phyloP scores from a whole-genome alignment of 2,329 filamentous ascomycete species.

The Claviceps sp. region DNA sequence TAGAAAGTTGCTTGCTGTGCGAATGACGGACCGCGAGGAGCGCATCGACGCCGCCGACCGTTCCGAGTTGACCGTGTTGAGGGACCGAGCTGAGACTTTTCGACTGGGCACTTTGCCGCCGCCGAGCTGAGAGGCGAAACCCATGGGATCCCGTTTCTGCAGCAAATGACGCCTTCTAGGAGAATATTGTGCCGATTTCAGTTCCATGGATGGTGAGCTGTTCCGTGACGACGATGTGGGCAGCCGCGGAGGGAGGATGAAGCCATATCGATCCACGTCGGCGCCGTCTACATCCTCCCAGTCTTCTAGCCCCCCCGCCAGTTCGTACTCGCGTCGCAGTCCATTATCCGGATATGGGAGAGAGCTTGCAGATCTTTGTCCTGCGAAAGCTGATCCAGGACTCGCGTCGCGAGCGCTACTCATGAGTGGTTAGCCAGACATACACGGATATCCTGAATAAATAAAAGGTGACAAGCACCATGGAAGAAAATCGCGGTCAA shows the following conservation, averaged over 20 bases:
- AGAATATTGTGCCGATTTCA: slow-evolving; percentile 29
- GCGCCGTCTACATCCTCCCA: slow-evolving; percentile 50
- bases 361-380: slow-evolving; percentile 29
- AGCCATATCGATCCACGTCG: slow-evolving; percentile 55
- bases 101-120: slow-evolving; percentile 32
- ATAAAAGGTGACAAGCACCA: not conserved
- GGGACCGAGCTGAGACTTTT: slow-evolving; percentile 43
- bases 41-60: slow-evolving; percentile 36
- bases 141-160: slow-evolving; percentile 20
- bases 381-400: slow-evolving; percentile 21
- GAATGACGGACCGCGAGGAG: slow-evolving; percentile 40
- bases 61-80: slow-evolving; percentile 43
- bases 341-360: slow-evolving; percentile 27
- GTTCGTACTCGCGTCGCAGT: slow-evolving; percentile 28
- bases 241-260: slow-evolving; percentile 37
- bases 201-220: slow-evolving; percentile 28
- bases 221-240: slow-evolving; percentile 28
- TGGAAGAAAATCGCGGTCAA: slow-evolving; percentile 4
- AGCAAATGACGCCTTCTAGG: slow-evolving; percentile 34
- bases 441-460: not conserved
- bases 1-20: slow-evolving; percentile 44
- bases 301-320: slow-evolving; percentile 49
- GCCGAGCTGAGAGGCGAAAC: slow-evolving; percentile 28
- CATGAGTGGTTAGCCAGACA: not conserved
- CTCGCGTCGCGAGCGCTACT: slow-evolving; percentile 10